Conservation (phyloP, 164 flowering plant species). For the Echeveria elegans region DNA sequence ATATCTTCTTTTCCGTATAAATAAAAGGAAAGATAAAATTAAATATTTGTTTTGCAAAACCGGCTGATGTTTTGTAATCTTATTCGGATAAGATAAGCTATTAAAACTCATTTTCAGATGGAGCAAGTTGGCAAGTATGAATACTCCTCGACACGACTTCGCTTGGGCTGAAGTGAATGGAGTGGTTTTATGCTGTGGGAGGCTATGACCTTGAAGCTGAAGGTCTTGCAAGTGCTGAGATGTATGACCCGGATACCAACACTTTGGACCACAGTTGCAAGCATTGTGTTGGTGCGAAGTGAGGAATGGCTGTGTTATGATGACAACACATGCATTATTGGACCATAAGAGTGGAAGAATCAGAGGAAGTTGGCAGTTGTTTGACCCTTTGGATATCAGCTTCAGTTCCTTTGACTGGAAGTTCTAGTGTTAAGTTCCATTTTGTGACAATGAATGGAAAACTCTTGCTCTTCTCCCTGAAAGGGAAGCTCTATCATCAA, state of each 20-base stretch:
- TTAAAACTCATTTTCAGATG: constrained; percentile 43
- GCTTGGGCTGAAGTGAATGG: constrained; percentile 89
- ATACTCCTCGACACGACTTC: constrained; percentile 83
- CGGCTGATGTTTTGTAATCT: background rate
- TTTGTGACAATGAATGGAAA: constrained; percentile 73
- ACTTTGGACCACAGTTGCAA: background rate
- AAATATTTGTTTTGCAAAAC: no score
- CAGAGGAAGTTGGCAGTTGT: constrained; percentile 64
- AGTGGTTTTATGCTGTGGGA: constrained; percentile 69
- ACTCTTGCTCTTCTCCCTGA: constrained; percentile 58
- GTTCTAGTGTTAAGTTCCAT: constrained; percentile 58
- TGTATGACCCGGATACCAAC: background rate
- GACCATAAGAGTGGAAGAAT: constrained; percentile 85
- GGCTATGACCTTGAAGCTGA: constrained; percentile 75
- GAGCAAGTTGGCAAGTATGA: constrained; percentile 66
- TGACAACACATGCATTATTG: constrained; percentile 83
- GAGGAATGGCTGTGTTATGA: constrained; percentile 97
- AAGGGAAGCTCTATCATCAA: constrained; percentile 35
- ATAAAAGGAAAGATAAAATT: background rate
- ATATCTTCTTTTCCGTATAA: background rate
- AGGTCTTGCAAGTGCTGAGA: constrained; percentile 51
- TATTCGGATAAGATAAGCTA: background rate
- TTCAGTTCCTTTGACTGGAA: constrained; percentile 60
- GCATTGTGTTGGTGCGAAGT: constrained; percentile 55
- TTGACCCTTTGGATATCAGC: constrained; percentile 38